Evolutionary conservation across 2,329 filamentous ascomycete genomes (phyloP), one percentile per base, ranked within the genome.

Genomic region (Paracorniculantispora psalliotae): DNA sequence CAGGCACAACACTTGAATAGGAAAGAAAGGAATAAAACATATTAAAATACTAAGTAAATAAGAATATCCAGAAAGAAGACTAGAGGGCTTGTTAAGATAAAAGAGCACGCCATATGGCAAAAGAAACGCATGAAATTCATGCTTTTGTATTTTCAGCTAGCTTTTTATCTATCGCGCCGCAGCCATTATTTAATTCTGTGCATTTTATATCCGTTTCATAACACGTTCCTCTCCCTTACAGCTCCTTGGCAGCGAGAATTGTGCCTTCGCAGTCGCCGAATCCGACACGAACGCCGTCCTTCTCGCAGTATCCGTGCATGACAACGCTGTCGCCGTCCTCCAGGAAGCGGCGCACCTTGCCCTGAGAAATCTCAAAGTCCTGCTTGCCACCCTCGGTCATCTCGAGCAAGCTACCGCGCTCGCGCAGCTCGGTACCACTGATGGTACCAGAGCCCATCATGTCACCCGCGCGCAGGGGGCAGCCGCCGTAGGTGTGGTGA

Each of bases 401-500:
- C 69, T 81, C 78, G 19, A 80, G 65, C 58, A 81, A 61, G 61
- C 76, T 76, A 7, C 78, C 78, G 35, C 72, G 69, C 64, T 77
- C 71, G 5, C 64, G 64, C 1, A 66, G 55, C 4, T 67, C 71
- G 4, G 74, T 70, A 3, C 78, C 78, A 65, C 77, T 79, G 50
- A 69, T 67, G 23, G 67, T 68, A 15, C 67, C 67, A 9, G 65
- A 88, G 2, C 88, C 89, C 5, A 92, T 73, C 46, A 92, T 71
- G 68, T 92, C 89, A 41, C 89, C 89, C 0, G 84, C 79, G 39
- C 82, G 80, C 75, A 92, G 79, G 1, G 83, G 82, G 72, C 89
- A 92, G 6, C 89, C 89, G 1, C 84, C 86, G 57, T 88, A 79
- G 1, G 86, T 85, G 70, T 92, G 89, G 70, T 92, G 89, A 1